Percentiles rank a stretch among this genome's conserved stretches.
These are phyloP conservation scores for Lactifluus volemus DNA, from an alignment of 768 basidiomycete genomes.

Conservation along the genomic window DNA sequence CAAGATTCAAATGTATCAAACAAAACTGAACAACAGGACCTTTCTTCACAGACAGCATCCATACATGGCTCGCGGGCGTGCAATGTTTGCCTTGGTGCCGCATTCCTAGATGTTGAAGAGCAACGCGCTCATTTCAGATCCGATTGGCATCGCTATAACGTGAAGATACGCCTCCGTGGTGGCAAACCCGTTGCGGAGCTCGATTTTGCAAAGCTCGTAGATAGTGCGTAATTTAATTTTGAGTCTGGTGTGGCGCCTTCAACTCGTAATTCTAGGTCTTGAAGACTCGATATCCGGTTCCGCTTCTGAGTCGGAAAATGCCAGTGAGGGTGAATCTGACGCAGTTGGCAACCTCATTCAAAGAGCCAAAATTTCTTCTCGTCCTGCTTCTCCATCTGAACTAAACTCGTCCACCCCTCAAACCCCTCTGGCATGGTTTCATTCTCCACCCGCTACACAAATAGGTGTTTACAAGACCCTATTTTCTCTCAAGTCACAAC, in stretches of 20 bases:
- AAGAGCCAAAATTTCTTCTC: conserved; percentile 42
- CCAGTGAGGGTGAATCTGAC: conserved; percentile 51
- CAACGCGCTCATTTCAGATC: conserved; percentile 84
- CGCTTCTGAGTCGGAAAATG: conserved; percentile 57
- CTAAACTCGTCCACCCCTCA: conserved; percentile 35
- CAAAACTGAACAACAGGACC: conserved; percentile 27
- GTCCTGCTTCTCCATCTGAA: conserved; percentile 41
- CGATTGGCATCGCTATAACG: conserved; percentile 98
- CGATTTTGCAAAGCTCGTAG: conserved; percentile 70
- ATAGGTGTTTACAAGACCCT: conserved; percentile 79
- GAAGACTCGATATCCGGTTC: conserved; percentile 92
- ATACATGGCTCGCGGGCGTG: conserved; percentile 44
- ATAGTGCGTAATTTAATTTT: conserved; percentile 44
- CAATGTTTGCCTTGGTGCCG: conserved; percentile 59
- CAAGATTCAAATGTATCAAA: conserved; percentile 25
- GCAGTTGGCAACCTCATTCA: conserved; percentile 59
- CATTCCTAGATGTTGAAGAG: conserved; percentile 68
- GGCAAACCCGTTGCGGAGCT: conserved; percentile 55
- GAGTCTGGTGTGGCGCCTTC: neutral
- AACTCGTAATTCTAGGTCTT: conserved; percentile 36
- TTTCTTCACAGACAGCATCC: conserved; percentile 24
- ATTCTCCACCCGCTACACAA: conserved; percentile 79
- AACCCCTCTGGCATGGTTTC: conserved; percentile 85
- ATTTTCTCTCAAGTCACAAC: conserved; percentile 42
- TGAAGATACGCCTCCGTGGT: conserved; percentile 68